These are phyloP conservation scores for Zygosaccharomyces bisporus DNA, from an alignment of 805 yeast species.

Conservation along the genomic window DNA sequence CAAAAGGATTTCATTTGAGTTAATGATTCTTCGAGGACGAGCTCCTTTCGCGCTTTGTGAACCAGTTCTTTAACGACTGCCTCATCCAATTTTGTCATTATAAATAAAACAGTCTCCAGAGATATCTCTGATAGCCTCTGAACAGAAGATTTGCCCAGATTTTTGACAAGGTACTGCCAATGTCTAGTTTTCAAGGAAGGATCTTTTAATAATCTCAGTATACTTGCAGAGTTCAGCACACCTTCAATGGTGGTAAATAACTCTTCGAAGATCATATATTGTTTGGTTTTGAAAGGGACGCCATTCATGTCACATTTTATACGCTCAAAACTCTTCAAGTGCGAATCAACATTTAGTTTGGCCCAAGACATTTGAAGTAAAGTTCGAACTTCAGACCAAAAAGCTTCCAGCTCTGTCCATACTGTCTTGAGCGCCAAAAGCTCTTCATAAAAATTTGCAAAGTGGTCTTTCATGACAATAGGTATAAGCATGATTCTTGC, in stretches of 20 bases:
- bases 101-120: conserved; percentile 59
- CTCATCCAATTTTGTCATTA: conserved; percentile 48
- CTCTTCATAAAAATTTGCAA: conserved; percentile 9
- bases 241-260: conserved; percentile 6
- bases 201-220: conserved; percentile 47
- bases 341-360: neutral
- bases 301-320: conserved; percentile 2
- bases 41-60: conserved; percentile 69
- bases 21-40: conserved; percentile 57
- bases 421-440: conserved; percentile 9
- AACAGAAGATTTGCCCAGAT: conserved; percentile 22
- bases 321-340: neutral
- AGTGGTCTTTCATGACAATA: conserved; percentile 17
- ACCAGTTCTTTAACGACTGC: conserved; percentile 45
- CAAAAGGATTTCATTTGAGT: conserved; percentile 51
- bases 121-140: conserved; percentile 19
- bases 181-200: conserved; percentile 62
- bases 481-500: conserved; percentile 37
- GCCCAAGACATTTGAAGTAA: conserved; percentile 15
- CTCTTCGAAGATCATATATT: conserved; percentile 9
- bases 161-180: conserved; percentile 50
- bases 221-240: conserved; percentile 15
- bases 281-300: conserved; percentile 4
- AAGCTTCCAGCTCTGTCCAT: conserved; percentile 11
- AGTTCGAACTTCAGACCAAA: conserved; percentile 9